These are phyloP conservation scores for Warburgia ugandensis DNA, from an alignment of 164 flowering plant genomes.

Conservation along the genomic window DNA sequence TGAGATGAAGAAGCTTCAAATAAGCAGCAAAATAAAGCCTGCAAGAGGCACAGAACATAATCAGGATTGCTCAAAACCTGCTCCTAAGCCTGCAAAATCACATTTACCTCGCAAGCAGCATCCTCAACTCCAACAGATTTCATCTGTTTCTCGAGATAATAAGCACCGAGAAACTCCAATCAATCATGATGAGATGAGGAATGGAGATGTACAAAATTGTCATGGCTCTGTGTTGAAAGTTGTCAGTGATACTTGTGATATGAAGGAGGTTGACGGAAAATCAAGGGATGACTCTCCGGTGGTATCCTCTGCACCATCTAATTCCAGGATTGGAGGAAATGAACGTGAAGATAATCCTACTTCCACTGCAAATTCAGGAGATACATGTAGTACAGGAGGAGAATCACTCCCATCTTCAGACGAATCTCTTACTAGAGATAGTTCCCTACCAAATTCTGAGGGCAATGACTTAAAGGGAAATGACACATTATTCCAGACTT, in stretches of 20 bases:
- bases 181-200: slow-evolving; percentile 15
- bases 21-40: slow-evolving; percentile 34
- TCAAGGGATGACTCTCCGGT: slow-evolving; percentile 23
- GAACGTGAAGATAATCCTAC: slow-evolving; percentile 10
- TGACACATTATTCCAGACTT: not conserved
- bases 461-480: slow-evolving; percentile 9
- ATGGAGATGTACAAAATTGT: slow-evolving; percentile 8
- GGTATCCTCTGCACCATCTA: slow-evolving; percentile 12
- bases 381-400: not conserved
- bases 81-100: slow-evolving; percentile 23
- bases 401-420: slow-evolving; percentile 7
- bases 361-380: not conserved
- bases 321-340: too few species aligned
- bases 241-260: slow-evolving; percentile 21
- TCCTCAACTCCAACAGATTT: slow-evolving; percentile 20
- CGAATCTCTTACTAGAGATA: slow-evolving; percentile 3
- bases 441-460: slow-evolving; percentile 12
- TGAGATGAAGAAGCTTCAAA: slow-evolving; percentile 61
- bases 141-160: slow-evolving; percentile 14
- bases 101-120: slow-evolving; percentile 24
- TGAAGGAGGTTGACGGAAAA: slow-evolving; percentile 38
- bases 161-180: slow-evolving; percentile 13
- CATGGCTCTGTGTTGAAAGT: slow-evolving; percentile 8
- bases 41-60: slow-evolving; percentile 11
- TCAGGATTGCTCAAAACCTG: slow-evolving; percentile 15